Evolutionary conservation across 257 asterid genomes (phyloP).

Genomic region (Osmanthus fragrans): DNA sequence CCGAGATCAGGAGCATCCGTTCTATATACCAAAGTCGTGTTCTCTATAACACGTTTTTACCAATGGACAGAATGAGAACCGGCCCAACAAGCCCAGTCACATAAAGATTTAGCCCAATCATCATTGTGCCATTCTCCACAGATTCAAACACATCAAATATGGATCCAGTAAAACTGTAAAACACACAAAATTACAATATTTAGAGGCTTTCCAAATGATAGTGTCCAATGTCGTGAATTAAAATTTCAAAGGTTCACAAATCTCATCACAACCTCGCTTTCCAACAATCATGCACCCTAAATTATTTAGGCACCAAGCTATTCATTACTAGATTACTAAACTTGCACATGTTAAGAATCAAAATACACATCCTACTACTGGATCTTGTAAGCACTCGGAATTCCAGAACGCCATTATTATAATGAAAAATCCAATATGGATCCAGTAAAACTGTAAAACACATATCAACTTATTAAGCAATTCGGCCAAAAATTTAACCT

Average conservation of each 20-base stretch:
- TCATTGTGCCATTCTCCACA: no score
- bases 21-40: no score
- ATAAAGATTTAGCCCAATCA: no score
- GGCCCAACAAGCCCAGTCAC: no score
- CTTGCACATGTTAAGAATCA: not conserved
- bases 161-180: no score
- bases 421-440: not conserved
- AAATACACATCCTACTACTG: not conserved
- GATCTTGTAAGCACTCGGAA: not conserved
- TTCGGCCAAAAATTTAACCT: slow-evolving; percentile 40
- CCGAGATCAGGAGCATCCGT: no score
- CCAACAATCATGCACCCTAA: not conserved
- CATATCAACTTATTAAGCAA: not conserved
- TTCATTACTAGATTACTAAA: not conserved
- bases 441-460: not conserved
- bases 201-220: not conserved
- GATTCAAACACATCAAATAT: no score
- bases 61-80: no score
- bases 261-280: not conserved
- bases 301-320: not conserved
- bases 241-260: not conserved
- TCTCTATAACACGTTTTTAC: no score
- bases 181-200: not conserved
- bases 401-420: not conserved
- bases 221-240: not conserved